Percentiles rank a stretch among this genome's conserved stretches.
Evolutionary conservation across 495 filamentous ascomycete genomes (phyloP).

Genomic region (Aspergillus ostianus): DNA sequence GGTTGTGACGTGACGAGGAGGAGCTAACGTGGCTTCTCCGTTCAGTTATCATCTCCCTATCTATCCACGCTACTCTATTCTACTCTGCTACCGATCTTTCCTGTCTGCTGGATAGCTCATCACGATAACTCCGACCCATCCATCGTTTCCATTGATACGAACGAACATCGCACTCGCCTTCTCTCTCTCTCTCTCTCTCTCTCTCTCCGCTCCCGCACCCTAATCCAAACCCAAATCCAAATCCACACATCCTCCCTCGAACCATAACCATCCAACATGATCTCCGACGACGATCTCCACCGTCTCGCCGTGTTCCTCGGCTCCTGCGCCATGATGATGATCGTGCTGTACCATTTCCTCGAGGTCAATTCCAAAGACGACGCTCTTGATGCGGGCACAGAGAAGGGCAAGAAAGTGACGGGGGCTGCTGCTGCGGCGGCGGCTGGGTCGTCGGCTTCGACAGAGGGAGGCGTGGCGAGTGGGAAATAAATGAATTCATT

Average conservation of each 20-base stretch:
- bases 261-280: constrained; percentile 67
- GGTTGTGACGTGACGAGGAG: no score
- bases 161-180: no score
- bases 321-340: constrained; percentile 86
- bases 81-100: no score
- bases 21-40: background rate
- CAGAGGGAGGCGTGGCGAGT: background rate
- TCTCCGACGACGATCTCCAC: constrained; percentile 81
- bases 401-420: constrained; percentile 27
- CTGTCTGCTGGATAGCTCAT: background rate
- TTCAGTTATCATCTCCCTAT: background rate
- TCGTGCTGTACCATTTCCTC: constrained; percentile 94
- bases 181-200: background rate
- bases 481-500: background rate
- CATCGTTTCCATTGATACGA: background rate
- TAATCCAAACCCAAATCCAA: no score
- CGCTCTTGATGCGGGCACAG: constrained; percentile 16
- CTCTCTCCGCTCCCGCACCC: no score
- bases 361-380: constrained; percentile 82
- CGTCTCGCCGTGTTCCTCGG: constrained; percentile 91
- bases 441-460: constrained; percentile 15
- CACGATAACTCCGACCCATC: background rate
- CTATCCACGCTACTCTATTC: no score
- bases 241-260: background rate
- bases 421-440: constrained; percentile 16